Percentiles rank a stretch among this genome's conserved stretches.
Evolutionary conservation across 2,329 filamentous ascomycete genomes (phyloP).

Genomic region (Tympanopsis confertula): DNA sequence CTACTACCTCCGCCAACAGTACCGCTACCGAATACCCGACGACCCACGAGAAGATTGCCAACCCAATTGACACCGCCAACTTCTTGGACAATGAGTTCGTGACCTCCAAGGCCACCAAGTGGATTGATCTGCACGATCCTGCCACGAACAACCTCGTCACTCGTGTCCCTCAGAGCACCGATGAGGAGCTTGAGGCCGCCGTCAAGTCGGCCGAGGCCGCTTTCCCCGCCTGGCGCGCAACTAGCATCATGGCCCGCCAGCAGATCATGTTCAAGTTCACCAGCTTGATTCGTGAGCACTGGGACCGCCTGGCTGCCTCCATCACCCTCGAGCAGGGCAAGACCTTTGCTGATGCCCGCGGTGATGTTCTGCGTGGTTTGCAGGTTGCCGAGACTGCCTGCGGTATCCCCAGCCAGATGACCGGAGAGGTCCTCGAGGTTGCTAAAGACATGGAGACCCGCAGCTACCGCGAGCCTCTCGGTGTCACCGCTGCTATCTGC

Average conservation of each 20-base stretch:
- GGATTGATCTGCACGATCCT: slow-evolving; percentile 54
- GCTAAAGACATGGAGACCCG: slow-evolving; percentile 61
- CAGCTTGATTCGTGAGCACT: slow-evolving; percentile 49
- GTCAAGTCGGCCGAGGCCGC: slow-evolving; percentile 51
- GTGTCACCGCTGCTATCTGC: slow-evolving; percentile 54
- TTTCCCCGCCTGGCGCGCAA: slow-evolving; percentile 48
- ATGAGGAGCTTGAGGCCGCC: slow-evolving; percentile 48
- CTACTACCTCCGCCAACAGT: not conserved
- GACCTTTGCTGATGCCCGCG: slow-evolving; percentile 56
- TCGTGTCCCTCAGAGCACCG: slow-evolving; percentile 52
- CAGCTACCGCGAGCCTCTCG: slow-evolving; percentile 53
- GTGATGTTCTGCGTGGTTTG: slow-evolving; percentile 53
- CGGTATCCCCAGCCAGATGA: slow-evolving; percentile 54
- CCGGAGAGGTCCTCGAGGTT: slow-evolving; percentile 58
- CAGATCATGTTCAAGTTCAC: slow-evolving; percentile 60
- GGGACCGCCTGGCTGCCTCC: slow-evolving; percentile 52
- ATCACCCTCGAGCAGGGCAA: slow-evolving; percentile 60
- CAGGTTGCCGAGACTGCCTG: slow-evolving; percentile 59
- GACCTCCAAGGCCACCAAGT: slow-evolving; percentile 41
- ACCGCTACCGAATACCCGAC: slow-evolving; percentile 1
- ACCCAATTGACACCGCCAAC: slow-evolving; percentile 45
- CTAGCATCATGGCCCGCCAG: slow-evolving; percentile 45
- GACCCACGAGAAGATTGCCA: slow-evolving; percentile 23
- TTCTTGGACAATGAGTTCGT: slow-evolving; percentile 55
- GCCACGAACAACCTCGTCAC: slow-evolving; percentile 58